Evolutionary conservation across 2,329 filamentous ascomycete genomes (phyloP), one percentile per base, ranked within the genome.

Genomic region (Fusarium falciforme): DNA sequence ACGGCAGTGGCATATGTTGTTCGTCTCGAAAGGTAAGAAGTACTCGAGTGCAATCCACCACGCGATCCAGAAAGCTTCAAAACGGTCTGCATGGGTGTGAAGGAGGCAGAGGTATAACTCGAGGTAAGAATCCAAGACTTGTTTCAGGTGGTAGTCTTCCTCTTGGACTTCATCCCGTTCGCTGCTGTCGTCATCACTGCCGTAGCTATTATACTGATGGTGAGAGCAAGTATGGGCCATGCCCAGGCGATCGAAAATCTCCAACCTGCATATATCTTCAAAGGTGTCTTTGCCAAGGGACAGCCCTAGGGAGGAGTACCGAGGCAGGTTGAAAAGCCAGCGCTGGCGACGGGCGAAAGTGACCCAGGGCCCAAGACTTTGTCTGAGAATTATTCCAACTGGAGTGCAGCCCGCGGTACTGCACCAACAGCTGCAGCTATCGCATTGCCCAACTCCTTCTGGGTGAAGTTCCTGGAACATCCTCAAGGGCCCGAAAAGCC

Each of bases 201-300:
- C 1, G 40, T 42, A 12, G n/a, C 0, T 7, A 6, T 42, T 3
- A 11, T n/a, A 2, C 10, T 42, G 38, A 6, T 12, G 1, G n/a
- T 42, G 40, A 44, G 20, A 64, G 11, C 61, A 64, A 11, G 38
- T 59, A 6, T 64, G 62, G 35, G 52, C 62, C 62, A 64, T 64
- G 5, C 52, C 52, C 1, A 64, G 3, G 10, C 62, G 49, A 47
- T 64, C 62, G 7, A 64, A 64, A 16, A 64, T 29, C 20, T 59
- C 62, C 20, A 64, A 29, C 5, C 62, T 36, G 52, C 52, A 64
- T 22, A 64, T 22, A 6, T 64, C 62, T 5, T 38, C 11, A 12
- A 64, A 49, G 3, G 22, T 35, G 29, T 49, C 36, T 14, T 9
- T 16, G 27, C 17, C 2, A 20, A 58, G 7, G 5, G 31, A 38